Conservation (phyloP, 192 early-diverging fungal species). For the Chytriomyces confervae region DNA sequence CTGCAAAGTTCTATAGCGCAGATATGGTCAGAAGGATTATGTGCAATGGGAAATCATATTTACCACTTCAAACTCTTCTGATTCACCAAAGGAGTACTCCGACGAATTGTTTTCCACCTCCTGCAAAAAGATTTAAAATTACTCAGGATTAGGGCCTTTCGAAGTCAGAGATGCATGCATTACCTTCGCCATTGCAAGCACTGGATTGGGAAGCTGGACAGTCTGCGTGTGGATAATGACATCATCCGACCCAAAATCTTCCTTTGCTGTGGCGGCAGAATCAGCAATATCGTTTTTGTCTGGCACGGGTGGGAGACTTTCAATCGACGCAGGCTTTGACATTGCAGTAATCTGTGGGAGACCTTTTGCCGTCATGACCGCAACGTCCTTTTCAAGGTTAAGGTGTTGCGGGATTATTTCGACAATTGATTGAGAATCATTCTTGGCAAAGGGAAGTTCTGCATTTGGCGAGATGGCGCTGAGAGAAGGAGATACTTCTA, state of each 20-base stretch:
- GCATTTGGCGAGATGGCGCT: not conserved
- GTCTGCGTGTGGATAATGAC: too few species aligned
- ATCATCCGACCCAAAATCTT: too few species aligned
- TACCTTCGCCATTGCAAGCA: too few species aligned
- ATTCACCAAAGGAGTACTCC: not conserved
- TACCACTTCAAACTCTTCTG: constrained; percentile 2
- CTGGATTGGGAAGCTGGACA: too few species aligned
- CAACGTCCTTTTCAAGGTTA: not conserved
- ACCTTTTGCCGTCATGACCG: not conserved
- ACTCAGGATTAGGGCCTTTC: too few species aligned
- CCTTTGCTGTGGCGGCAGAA: not conserved
- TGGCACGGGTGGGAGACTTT: not conserved
- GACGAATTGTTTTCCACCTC: not conserved
- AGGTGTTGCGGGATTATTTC: not conserved
- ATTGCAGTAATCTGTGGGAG: not conserved
- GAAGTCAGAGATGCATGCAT: too few species aligned
- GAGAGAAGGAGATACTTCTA: not conserved
- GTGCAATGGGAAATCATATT: not conserved
- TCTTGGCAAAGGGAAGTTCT: not conserved
- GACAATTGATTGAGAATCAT: not conserved
- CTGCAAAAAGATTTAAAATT: not conserved
- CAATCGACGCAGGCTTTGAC: not conserved
- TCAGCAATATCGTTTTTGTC: not conserved
- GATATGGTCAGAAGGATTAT: too few species aligned
- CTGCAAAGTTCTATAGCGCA: too few species aligned